phyloP scores from a whole-genome alignment of 23 red algal species.

The Cyanidioschyzon merolae region DNA sequence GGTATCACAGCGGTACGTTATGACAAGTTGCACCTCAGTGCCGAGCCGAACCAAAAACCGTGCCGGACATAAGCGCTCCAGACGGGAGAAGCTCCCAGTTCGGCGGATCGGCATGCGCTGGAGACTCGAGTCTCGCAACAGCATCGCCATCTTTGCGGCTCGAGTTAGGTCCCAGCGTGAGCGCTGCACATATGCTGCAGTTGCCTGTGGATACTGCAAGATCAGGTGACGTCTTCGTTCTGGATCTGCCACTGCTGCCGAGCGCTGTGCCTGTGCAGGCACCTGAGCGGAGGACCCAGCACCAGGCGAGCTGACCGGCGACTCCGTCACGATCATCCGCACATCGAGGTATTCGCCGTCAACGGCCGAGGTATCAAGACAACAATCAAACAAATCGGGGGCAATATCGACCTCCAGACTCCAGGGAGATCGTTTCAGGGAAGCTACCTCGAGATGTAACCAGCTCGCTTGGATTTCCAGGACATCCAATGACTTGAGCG shows the following conservation, averaged over 20 bases:
- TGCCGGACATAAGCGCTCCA: neutral
- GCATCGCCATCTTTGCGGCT: neutral
- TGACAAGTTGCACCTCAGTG: neutral
- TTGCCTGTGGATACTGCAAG: constrained; percentile 4
- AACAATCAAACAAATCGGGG: neutral
- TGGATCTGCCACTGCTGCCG: neutral
- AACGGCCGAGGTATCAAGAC: neutral
- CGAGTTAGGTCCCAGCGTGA: neutral
- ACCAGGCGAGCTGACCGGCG: too few relatives aligned
- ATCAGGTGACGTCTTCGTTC: neutral
- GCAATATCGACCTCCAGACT: neutral
- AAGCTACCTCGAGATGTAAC: neutral
- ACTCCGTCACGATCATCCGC: neutral
- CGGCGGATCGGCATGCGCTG: neutral
- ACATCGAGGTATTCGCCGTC: neutral
- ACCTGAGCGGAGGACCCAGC: too few relatives aligned
- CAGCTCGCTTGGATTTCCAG: neutral
- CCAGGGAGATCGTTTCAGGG: neutral
- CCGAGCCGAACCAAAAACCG: neutral
- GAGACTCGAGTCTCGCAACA: neutral
- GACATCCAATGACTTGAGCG: neutral
- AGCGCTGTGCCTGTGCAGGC: neutral
- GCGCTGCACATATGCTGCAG: neutral
- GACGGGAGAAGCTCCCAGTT: neutral
- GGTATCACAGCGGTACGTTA: neutral